phyloP scores from a whole-genome alignment of 441 rosid genomes.

The Gossypium gossypioides region DNA sequence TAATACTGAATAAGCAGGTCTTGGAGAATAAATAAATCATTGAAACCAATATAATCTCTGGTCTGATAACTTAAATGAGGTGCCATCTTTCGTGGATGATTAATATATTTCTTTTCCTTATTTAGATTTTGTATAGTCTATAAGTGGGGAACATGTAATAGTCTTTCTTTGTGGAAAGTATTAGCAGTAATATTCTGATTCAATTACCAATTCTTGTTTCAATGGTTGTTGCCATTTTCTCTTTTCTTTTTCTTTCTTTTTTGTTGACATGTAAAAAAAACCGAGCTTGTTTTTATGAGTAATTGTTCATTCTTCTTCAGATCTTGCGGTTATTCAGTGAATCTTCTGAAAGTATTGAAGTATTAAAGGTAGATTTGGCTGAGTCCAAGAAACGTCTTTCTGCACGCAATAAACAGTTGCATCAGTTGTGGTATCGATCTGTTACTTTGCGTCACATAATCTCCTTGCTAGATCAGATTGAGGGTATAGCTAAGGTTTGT shows the following conservation, averaged over 20 bases:
- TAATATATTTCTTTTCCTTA: background rate
- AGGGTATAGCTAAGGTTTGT: slow-evolving; percentile 94
- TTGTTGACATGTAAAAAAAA: background rate
- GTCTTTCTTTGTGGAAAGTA: background rate
- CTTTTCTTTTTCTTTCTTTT: background rate
- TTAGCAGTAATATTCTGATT: background rate
- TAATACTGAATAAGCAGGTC: background rate
- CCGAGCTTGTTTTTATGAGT: slow-evolving; percentile 2
- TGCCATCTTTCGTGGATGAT: background rate
- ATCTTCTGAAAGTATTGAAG: slow-evolving; percentile 65
- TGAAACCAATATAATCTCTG: background rate
- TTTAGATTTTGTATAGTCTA: background rate
- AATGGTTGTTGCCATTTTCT: background rate
- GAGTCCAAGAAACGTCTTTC: slow-evolving; percentile 86
- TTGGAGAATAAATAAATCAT: background rate
- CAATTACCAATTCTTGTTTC: background rate
- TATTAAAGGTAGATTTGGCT: slow-evolving; percentile 72
- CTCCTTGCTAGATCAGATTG: slow-evolving; percentile 84
- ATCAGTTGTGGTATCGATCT: slow-evolving; percentile 98
- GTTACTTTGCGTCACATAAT: slow-evolving; percentile 95
- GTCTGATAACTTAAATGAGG: background rate
- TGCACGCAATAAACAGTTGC: slow-evolving; percentile 84
- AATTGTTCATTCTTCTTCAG: slow-evolving; percentile 33
- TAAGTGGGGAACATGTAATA: background rate
- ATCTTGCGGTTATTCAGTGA: slow-evolving; percentile 90